Conservation (phyloP, 2,329 filamentous ascomycete species). For the Lachnellula occidentalis region DNA sequence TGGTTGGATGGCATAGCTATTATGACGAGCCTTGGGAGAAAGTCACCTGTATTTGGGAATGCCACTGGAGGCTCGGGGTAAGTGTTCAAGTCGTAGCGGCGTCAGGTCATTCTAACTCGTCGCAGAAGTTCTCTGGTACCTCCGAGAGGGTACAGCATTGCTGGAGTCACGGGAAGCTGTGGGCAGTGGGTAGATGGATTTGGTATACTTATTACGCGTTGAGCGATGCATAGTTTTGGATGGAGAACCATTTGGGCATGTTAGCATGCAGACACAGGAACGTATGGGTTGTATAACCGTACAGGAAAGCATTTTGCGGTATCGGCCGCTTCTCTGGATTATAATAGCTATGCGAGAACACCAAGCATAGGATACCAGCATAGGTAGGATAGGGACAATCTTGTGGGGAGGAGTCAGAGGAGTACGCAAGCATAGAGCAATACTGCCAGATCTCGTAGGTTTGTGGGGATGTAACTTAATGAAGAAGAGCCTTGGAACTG, state of each 20-base stretch:
- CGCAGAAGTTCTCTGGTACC: constrained; percentile 79
- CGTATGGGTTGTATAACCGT: too few species aligned
- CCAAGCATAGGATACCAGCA: too few species aligned
- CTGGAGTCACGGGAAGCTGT: constrained; percentile 78
- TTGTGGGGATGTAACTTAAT: too few species aligned
- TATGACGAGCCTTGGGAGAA: constrained; percentile 80
- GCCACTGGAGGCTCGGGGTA: constrained; percentile 74
- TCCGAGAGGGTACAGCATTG: constrained; percentile 81
- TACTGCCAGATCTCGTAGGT: too few species aligned
- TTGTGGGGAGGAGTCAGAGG: too few species aligned
- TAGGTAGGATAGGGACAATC: too few species aligned
- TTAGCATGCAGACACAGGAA: background rate
- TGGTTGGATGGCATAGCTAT: constrained; percentile 90
- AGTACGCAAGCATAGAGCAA: too few species aligned
- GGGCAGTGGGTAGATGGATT: constrained; percentile 81
- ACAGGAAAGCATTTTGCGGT: too few species aligned
- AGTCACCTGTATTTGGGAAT: constrained; percentile 82
- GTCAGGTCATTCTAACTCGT: constrained; percentile 20
- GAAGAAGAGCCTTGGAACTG: too few species aligned
- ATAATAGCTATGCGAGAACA: too few species aligned
- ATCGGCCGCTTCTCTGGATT: too few species aligned
- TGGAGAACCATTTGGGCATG: constrained; percentile 1
- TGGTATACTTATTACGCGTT: constrained; percentile 71
- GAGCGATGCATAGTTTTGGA: constrained; percentile 25
- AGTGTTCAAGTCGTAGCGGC: constrained; percentile 35